Evolutionary conservation across 2,329 filamentous ascomycete genomes (phyloP).

Genomic region (Sporothrix humicola): DNA sequence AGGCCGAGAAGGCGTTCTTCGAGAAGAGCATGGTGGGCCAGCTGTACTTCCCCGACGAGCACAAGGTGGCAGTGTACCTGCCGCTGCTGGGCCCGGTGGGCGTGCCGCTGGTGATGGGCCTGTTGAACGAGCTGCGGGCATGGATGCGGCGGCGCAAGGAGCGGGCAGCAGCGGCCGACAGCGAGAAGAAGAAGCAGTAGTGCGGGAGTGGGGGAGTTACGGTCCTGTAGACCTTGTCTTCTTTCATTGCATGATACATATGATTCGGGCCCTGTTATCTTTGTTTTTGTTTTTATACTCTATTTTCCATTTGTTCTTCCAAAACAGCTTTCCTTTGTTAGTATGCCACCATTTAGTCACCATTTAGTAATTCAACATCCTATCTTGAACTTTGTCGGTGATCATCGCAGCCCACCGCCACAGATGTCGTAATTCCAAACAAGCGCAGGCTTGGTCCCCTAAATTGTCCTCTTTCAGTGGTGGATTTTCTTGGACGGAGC

Average conservation of each 20-base stretch:
- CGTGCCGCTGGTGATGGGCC: slow-evolving; percentile 83
- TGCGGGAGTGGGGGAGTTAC: too few species aligned
- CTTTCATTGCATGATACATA: slow-evolving; percentile 29
- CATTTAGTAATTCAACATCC: background rate
- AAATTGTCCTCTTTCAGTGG: background rate
- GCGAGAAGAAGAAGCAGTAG: slow-evolving; percentile 46
- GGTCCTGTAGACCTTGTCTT: background rate
- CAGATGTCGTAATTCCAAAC: background rate
- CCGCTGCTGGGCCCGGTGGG: slow-evolving; percentile 88
- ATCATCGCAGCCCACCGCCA: background rate
- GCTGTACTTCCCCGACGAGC: slow-evolving; percentile 97
- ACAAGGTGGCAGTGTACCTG: slow-evolving; percentile 95
- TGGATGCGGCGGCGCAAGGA: slow-evolving; percentile 58
- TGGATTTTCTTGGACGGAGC: slow-evolving; percentile 3
- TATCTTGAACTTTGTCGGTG: background rate
- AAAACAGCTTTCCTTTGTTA: slow-evolving; percentile 10
- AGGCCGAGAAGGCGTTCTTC: slow-evolving; percentile 94
- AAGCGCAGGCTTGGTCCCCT: background rate
- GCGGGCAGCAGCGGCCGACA: slow-evolving; percentile 46
- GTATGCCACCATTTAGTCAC: slow-evolving; percentile 5
- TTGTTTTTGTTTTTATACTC: background rate
- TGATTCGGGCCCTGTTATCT: background rate
- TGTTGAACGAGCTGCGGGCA: slow-evolving; percentile 79
- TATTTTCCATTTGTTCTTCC: background rate
- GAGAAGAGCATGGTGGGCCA: slow-evolving; percentile 99